Percentiles rank a stretch among this genome's conserved stretches.
Evolutionary conservation across 768 basidiomycete species (phyloP).

Genomic region (Albatrellus ellisii): DNA sequence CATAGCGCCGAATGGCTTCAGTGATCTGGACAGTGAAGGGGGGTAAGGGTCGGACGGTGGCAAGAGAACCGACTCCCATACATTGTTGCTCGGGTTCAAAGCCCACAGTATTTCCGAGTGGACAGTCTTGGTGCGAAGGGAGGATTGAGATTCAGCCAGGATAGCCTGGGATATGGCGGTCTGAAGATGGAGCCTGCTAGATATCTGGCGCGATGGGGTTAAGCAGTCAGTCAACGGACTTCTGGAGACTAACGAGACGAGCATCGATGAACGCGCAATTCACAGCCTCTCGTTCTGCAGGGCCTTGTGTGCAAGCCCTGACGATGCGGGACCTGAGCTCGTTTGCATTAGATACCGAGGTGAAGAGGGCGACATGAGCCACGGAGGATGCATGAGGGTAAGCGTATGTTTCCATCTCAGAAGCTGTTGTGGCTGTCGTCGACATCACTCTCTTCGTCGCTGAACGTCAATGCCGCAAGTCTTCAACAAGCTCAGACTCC

Average conservation of each 20-base stretch:
- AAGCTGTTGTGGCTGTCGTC: conserved; percentile 2
- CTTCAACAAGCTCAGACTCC: no score
- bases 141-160: conserved; percentile 44
- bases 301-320: conserved; percentile 54
- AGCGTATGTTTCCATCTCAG: conserved; percentile 37
- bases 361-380: conserved; percentile 56
- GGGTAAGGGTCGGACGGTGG: background rate
- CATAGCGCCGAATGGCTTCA: conserved; percentile 79
- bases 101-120: conserved; percentile 89
- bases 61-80: conserved; percentile 19
- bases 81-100: conserved; percentile 81
- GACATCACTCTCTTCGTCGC: no score
- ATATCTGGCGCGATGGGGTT: conserved; percentile 41
- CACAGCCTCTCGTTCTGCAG: conserved; percentile 58
- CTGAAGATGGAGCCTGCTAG: conserved; percentile 67
- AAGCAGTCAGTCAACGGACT: background rate
- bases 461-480: no score
- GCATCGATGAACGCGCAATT: conserved; percentile 91
- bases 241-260: conserved; percentile 41
- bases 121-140: conserved; percentile 69
- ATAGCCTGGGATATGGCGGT: conserved; percentile 77
- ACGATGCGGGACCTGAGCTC: conserved; percentile 55
- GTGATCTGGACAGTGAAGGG: conserved; percentile 46
- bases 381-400: conserved; percentile 39
- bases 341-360: conserved; percentile 47